Conservation (phyloP, 1,139 yeast genomes). For the Taiozyma sp. region DNA sequence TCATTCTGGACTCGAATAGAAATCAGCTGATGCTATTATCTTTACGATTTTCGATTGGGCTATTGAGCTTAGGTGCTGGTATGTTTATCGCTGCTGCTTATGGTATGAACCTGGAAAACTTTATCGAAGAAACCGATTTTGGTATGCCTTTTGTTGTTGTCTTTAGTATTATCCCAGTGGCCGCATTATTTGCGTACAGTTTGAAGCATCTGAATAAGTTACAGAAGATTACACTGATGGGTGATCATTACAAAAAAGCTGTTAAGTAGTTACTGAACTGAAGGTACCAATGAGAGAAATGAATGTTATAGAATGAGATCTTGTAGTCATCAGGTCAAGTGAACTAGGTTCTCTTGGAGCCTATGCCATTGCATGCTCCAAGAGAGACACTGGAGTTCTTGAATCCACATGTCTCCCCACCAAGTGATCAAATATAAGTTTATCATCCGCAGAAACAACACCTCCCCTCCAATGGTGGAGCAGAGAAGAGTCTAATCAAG, state of each 20-base stretch:
- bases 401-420: too few species aligned
- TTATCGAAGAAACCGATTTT: slow-evolving; percentile 79
- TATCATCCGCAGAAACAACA: too few species aligned
- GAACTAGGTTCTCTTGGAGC: too few species aligned
- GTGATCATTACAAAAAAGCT: slow-evolving; percentile 20
- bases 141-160: slow-evolving; percentile 43
- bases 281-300: neutral
- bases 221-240: slow-evolving; percentile 41
- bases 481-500: too few species aligned
- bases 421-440: too few species aligned
- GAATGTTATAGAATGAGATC: neutral
- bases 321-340: neutral
- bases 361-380: too few species aligned
- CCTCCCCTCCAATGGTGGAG: too few species aligned
- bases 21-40: slow-evolving; percentile 90
- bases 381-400: too few species aligned
- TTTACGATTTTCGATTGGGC: slow-evolving; percentile 77
- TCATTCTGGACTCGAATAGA: slow-evolving; percentile 91
- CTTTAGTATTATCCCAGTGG: slow-evolving; percentile 25
- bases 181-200: slow-evolving; percentile 33
- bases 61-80: slow-evolving; percentile 83
- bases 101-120: slow-evolving; percentile 94
- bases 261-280: neutral
- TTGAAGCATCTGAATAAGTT: slow-evolving; percentile 35
- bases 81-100: slow-evolving; percentile 76